A percentile compares a stretch with the other conserved stretches of the same genome.
Conservation (phyloP, 345 rosid genomes). For the Lepidium africanum region DNA sequence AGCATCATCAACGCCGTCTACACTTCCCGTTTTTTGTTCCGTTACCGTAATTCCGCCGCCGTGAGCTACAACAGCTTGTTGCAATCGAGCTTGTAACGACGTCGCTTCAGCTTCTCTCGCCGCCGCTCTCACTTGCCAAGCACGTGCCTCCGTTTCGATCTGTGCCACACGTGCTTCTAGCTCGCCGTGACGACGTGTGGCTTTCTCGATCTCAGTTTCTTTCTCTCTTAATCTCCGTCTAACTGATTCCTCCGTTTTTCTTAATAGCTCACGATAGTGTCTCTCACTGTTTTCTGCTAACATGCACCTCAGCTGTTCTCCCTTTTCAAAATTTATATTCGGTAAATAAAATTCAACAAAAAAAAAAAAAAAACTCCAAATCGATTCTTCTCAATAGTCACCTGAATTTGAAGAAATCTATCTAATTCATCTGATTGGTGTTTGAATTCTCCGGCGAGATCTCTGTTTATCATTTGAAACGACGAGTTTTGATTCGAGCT, state of each 20-base stretch:
- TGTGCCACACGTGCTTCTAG: conserved; percentile 80
- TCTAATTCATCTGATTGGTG: conserved; percentile 70
- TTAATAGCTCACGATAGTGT: conserved; percentile 68
- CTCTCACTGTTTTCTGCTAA: conserved; percentile 65
- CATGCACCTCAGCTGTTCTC: conserved; percentile 67
- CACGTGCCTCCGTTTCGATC: conserved; percentile 65
- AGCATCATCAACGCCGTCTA: conserved; percentile 8
- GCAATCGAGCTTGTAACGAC: conserved; percentile 67
- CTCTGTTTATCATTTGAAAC: conserved; percentile 33
- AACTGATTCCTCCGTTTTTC: conserved; percentile 60
- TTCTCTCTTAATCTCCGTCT: conserved; percentile 53
- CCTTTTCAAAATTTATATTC: conserved; percentile 21
- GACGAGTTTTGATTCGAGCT: conserved; percentile 24
- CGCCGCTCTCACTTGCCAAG: conserved; percentile 80
- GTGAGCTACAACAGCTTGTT: conserved; percentile 46
- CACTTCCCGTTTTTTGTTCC: conserved; percentile 2
- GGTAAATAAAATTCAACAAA: not conserved
- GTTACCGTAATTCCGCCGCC: conserved; percentile 4
- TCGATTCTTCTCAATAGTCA: not conserved
- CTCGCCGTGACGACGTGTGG: conserved; percentile 68
- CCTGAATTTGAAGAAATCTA: conserved; percentile 75
- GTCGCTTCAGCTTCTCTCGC: conserved; percentile 77
- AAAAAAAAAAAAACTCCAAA: not conserved
- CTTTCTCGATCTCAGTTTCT: conserved; percentile 66
- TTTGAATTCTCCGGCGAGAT: conserved; percentile 54